Conservation (phyloP, 2,329 filamentous ascomycete species). For the Pseudogymnoascus sp. region DNA sequence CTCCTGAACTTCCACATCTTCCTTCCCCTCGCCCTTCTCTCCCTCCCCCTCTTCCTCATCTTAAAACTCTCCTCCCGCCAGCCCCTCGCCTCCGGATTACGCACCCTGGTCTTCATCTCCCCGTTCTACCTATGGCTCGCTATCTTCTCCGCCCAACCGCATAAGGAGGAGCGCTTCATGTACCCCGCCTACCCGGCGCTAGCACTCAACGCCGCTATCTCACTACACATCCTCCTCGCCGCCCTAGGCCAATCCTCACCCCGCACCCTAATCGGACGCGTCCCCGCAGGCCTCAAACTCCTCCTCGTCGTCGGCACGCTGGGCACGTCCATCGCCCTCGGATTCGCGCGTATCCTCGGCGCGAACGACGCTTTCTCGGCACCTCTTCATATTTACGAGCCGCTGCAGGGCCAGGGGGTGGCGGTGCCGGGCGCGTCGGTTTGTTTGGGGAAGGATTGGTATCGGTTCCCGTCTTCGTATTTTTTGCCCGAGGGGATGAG, state of each 20-base stretch:
- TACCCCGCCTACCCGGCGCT: slow-evolving; percentile 91
- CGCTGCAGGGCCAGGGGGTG: slow-evolving; percentile 46
- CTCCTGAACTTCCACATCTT: slow-evolving; percentile 92
- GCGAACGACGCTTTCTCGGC: slow-evolving; percentile 76
- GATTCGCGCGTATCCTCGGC: slow-evolving; percentile 65
- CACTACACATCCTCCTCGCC: slow-evolving; percentile 70
- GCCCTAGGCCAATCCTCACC: slow-evolving; percentile 65
- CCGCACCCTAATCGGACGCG: slow-evolving; percentile 56
- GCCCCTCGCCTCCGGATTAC: slow-evolving; percentile 60
- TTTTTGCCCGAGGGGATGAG: slow-evolving; percentile 76
- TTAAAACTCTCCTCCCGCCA: slow-evolving; percentile 59
- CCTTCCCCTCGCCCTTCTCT: slow-evolving; percentile 70
- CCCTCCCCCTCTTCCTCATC: slow-evolving; percentile 65
- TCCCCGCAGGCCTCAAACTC: slow-evolving; percentile 70
- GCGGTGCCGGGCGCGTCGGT: slow-evolving; percentile 58
- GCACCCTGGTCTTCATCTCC: slow-evolving; percentile 66
- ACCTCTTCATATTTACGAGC: slow-evolving; percentile 62
- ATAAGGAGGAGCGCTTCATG: slow-evolving; percentile 99
- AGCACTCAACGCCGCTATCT: slow-evolving; percentile 77
- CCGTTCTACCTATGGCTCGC: slow-evolving; percentile 93
- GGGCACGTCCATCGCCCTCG: slow-evolving; percentile 54
- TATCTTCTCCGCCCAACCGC: slow-evolving; percentile 86
- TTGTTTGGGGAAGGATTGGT: slow-evolving; percentile 96
- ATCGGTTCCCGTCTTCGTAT: slow-evolving; percentile 90
- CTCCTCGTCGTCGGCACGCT: slow-evolving; percentile 50